Conservation (phyloP, 768 basidiomycete species). For the Tubosaeta brunneosetosa region DNA sequence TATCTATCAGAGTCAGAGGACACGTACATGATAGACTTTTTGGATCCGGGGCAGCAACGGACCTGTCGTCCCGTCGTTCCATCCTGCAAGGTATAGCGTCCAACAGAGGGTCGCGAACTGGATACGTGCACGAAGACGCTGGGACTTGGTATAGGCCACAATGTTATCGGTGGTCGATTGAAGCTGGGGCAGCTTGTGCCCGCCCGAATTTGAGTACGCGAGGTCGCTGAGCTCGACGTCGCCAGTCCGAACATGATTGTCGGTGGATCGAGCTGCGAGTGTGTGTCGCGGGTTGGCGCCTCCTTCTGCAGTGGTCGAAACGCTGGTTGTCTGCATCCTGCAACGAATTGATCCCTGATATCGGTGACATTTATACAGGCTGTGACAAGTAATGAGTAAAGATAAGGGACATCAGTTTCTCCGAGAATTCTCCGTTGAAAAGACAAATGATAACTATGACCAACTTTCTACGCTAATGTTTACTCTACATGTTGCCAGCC, state of each 20-base stretch:
- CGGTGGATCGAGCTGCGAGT: neutral
- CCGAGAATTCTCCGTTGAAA: neutral
- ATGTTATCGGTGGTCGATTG: neutral
- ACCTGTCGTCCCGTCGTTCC: conserved; percentile 38
- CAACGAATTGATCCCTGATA: neutral
- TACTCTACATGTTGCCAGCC: no score
- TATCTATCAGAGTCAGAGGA: neutral
- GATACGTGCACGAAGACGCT: conserved; percentile 19
- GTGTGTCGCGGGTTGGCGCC: conserved; percentile 8
- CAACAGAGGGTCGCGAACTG: conserved; percentile 35
- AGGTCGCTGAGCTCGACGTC: conserved; percentile 9
- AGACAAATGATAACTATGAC: neutral
- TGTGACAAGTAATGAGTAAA: neutral
- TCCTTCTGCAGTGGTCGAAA: conserved; percentile 1
- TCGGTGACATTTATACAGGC: neutral
- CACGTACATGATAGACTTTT: conserved; percentile 32
- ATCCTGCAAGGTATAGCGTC: conserved; percentile 33
- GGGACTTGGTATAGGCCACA: conserved; percentile 16
- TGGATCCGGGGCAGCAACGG: conserved; percentile 38
- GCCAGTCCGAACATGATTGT: neutral
- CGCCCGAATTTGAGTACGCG: neutral
- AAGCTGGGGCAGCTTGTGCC: neutral
- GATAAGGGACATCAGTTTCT: neutral
- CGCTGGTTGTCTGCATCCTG: conserved; percentile 12
- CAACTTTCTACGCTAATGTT: neutral